Base-by-base conservation (phyloP, 352 stramenopile species). In the Pythium dissimile region DNA sequence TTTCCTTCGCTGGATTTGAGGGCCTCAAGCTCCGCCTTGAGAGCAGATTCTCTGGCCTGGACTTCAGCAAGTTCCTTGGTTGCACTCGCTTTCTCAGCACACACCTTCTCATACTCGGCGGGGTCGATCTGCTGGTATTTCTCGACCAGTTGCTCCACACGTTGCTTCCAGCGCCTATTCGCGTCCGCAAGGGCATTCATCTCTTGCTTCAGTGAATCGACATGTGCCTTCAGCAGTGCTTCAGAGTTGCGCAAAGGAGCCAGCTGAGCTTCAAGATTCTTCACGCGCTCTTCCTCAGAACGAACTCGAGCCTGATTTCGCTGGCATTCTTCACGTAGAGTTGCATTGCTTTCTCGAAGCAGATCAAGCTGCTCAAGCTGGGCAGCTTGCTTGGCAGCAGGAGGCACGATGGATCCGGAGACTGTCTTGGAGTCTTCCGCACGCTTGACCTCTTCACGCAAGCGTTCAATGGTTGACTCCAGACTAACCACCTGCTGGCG, bases 81-180 rank as follows among this genome's bases (percentile, higher is more conserved):
- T 12, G 88, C 45, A 20, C 72, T 61, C 42, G 81, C 77, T 24
- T 78, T 81, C 32, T 92, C 83, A 9, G 67, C 60, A 27, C 81
- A 73, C 10, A 92, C 68, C 59, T 84, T 83, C 34, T 89, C 83
- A 46, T 88, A 67, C 51, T 90, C 83, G 1, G 60, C 78, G 1
- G 83, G 83, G 35, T 92, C 83, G 35, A 92, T 54, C 51, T 92
- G 83, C 47, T 92, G 80, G 43, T 90, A 90, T 59, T 92, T 92
- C 49, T 92, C 83, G 18, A 90, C 79, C 51, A 92, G 28, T 54
- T 90, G 83, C 43, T 90, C 77, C n/a, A 92, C 80, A 10, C 83
- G 80, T 35, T 80, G 64, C 56, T 92, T 92, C 83, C 83, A 92
- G 28, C 77, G 70, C 57, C 78, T 84, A 66, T 88, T 91, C 13